Conservation (phyloP, 2,329 filamentous ascomycete species). For the Hymenotorrendiella dingleyae region DNA sequence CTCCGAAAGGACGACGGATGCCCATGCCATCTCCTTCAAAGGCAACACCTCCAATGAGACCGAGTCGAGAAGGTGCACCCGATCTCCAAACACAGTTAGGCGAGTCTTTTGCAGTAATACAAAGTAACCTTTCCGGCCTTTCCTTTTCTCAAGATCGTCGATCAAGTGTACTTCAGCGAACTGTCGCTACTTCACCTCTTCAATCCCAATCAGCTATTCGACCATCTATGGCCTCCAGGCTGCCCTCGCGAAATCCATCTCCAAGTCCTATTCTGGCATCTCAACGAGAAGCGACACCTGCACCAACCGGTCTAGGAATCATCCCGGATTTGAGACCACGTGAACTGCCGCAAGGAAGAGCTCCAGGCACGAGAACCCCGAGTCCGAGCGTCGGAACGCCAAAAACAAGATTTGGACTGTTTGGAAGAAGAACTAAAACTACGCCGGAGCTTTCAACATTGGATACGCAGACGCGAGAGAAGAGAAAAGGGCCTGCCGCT, state of each 20-base stretch:
- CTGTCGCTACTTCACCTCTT: conserved; percentile 17
- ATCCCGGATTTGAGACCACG: conserved; percentile 25
- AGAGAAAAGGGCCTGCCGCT: conserved; percentile 74
- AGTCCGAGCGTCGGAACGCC: conserved; percentile 54
- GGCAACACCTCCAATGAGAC: conserved; percentile 45
- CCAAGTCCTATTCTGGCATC: conserved; percentile 30
- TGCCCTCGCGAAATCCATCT: conserved; percentile 31
- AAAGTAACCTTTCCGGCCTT: conserved; percentile 46
- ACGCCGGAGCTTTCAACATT: conserved; percentile 41
- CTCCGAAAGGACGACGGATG: conserved; percentile 13
- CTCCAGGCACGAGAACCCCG: conserved; percentile 38
- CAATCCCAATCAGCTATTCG: conserved; percentile 29
- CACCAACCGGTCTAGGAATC: conserved; percentile 27
- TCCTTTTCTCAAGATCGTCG: conserved; percentile 19
- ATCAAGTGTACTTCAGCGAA: conserved; percentile 19
- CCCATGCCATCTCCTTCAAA: conserved; percentile 15
- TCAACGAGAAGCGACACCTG: conserved; percentile 24
- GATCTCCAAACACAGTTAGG: conserved; percentile 52
- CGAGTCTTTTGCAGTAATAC: conserved; percentile 50
- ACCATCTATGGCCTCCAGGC: conserved; percentile 29
- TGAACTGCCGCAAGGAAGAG: conserved; percentile 24
- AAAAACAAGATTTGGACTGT: conserved; percentile 68
- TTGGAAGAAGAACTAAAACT: conserved; percentile 66
- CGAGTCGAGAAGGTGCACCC: conserved; percentile 63
- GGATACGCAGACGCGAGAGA: conserved; percentile 52